phyloP scores from a whole-genome alignment of 768 basidiomycete genomes.

The Amanita brunnescens region DNA sequence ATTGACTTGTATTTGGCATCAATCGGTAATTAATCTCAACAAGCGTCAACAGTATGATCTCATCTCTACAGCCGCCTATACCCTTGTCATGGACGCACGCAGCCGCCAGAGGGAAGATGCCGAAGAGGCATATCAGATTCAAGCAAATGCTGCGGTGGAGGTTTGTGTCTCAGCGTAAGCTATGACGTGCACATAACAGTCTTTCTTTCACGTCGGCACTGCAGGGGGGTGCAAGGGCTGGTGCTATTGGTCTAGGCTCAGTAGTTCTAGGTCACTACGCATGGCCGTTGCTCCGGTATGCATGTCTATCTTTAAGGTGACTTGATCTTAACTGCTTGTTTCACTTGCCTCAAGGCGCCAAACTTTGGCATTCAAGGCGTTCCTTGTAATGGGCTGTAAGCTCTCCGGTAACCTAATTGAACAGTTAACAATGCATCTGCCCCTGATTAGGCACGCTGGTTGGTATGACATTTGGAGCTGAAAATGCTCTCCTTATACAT shows the following conservation, averaged over 20 bases:
- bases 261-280: slow-evolving; percentile 55
- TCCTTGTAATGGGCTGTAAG: slow-evolving; percentile 65
- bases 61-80: background rate
- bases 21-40: background rate
- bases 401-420: slow-evolving; percentile 9
- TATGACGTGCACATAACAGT: slow-evolving; percentile 8
- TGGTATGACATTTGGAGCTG: slow-evolving; percentile 70
- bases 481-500: slow-evolving; percentile 63
- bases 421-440: slow-evolving; percentile 9
- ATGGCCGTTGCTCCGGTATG: slow-evolving; percentile 67
- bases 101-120: slow-evolving; percentile 43
- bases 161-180: slow-evolving; percentile 26
- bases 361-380: slow-evolving; percentile 74
- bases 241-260: slow-evolving; percentile 49
- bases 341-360: slow-evolving; percentile 45
- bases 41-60: background rate
- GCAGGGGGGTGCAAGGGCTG: slow-evolving; percentile 47
- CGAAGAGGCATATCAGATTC: slow-evolving; percentile 49
- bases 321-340: background rate
- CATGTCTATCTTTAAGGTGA: background rate
- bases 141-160: slow-evolving; percentile 48
- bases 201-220: background rate
- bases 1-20: slow-evolving; percentile 1
- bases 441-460: slow-evolving; percentile 41
- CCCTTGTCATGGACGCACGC: slow-evolving; percentile 22